These are phyloP conservation scores for Cotoneaster glaucophyllus DNA, from an alignment of 306 rosid species.

Conservation along the genomic window DNA sequence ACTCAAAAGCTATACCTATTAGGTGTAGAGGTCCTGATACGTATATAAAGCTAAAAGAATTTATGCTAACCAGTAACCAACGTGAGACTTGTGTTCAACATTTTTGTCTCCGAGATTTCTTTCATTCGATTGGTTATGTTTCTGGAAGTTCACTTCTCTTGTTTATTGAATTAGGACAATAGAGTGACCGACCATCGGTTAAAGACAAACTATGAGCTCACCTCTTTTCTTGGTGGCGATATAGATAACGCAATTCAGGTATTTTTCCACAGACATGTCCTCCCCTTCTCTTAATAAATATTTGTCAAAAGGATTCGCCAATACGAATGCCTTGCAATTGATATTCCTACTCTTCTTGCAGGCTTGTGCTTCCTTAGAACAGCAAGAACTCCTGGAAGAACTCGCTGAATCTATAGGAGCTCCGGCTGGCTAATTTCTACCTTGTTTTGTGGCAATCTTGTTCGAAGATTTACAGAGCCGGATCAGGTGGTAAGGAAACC, in stretches of 20 bases:
- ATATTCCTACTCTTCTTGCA: conserved; percentile 24
- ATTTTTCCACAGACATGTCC: conserved; percentile 8
- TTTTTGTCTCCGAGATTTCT: not conserved
- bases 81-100: not conserved
- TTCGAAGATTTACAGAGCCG: not conserved
- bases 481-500: not conserved
- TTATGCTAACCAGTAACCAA: not conserved
- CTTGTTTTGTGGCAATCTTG: conserved; percentile 8
- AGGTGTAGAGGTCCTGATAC: not conserved
- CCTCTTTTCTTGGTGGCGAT: conserved; percentile 75
- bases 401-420: conserved; percentile 70
- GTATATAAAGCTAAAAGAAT: not conserved
- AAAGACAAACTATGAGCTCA: conserved; percentile 83
- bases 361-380: conserved; percentile 75
- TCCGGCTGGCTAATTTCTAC: conserved; percentile 38
- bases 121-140: not conserved
- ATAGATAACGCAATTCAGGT: conserved; percentile 93
- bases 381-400: conserved; percentile 89
- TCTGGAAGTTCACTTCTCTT: conserved; percentile 12
- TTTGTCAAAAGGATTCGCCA: not conserved
- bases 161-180: conserved; percentile 53
- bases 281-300: not conserved
- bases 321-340: not conserved
- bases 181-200: conserved; percentile 93
- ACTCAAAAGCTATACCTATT: not conserved